Evolutionary conservation across 2,329 filamentous ascomycete species (phyloP), one percentile per base, ranked within the genome.

Genomic region (Colletotrichum tabaci): DNA sequence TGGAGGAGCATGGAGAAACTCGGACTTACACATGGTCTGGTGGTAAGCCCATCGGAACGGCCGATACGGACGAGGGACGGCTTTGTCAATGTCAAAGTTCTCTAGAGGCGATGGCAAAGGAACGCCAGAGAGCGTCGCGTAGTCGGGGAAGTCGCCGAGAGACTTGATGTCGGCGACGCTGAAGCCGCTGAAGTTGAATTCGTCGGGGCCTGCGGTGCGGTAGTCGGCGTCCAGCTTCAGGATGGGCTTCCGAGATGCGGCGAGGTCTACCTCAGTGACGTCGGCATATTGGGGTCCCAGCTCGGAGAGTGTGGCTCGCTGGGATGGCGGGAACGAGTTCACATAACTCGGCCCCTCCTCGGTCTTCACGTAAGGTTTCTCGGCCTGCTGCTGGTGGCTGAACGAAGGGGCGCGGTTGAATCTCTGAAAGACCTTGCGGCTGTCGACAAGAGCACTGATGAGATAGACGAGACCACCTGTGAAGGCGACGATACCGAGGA

Each of bases 21-120:
- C 4, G 47, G 56, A 86, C 91, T 76, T 88, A 96, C 94, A 93
- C 94, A 97, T 97, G 0, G 94, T 97, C 78, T 97, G 94, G 78
- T 96, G 93, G 78, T 97, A 97, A 0, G 87, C 84, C 94, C 94
- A 97, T 76, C 94, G 82, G 53, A 97, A 93, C 0, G 94, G 94
- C 50, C 94, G 87, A 78, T 95, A 97, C 0, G 94, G 94, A 68
- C 94, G 86, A 1, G 94, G 89, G 12, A 87, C 76, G 0, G 94
- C 94, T 73, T 85, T 93, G 16, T 87, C 82, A 66, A 95, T 90
- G 73, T 94, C 84, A 77, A 96, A 96, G 5, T 88, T 84, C 1
- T 79, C 76, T 67, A 93, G 91, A 0, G 92, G 85, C 10, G 84
- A 74, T 0, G 94, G 94, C 57, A 92, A 82, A 1, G 93, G 92